Base-by-base conservation (phyloP, 75 land plant genomes). In the Adiantum capillusveneris region DNA sequence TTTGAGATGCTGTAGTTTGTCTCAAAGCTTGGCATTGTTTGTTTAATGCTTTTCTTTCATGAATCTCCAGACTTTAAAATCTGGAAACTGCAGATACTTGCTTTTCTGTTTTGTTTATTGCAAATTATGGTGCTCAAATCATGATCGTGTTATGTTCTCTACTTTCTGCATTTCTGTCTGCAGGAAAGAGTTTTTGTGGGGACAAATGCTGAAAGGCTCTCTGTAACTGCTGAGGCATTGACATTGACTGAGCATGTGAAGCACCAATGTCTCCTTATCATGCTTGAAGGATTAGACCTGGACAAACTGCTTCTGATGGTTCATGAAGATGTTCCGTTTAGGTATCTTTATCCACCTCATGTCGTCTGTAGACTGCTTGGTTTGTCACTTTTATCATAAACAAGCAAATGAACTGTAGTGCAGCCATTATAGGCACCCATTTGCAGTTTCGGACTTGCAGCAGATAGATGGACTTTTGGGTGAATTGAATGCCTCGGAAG, bases 271-370 rank as follows among this genome's bases (percentile, higher is more conserved):
- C 65, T 95, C 19, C 79, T 95, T 7, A 82, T 90, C 63, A 79
- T 95, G 30, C 74, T 95, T 18, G 99, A 95, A 57, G 69, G 84
- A 3, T 58, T 95, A 63, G 77, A 90, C 56, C 68, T 95, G 21
- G 91, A 86, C 17, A 86, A 53, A 64, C 76, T 95, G 68, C 84
- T 90, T 57, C 64, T 63, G 6, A 78, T 86, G 84, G 75, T 95
- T 51, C 79, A 82, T 70, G 79, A 84, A 70, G 82, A 80, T 55
- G 75, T 67, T 5, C 74, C 96, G 55, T 86, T 82, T 79, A 86
- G 96, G 99, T 95, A 43, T 25, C n/a, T n/a, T n/a, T n/a, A n/a
- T n/a, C n/a, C n/a, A n/a, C n/a, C n/a, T n/a, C n/a, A n/a, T n/a
- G n/a, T n/a, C n/a, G n/a, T n/a, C n/a, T n/a, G n/a, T n/a, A n/a